phyloP scores from a whole-genome alignment of 257 asterid genomes.

The Nicotiana paniculata region DNA sequence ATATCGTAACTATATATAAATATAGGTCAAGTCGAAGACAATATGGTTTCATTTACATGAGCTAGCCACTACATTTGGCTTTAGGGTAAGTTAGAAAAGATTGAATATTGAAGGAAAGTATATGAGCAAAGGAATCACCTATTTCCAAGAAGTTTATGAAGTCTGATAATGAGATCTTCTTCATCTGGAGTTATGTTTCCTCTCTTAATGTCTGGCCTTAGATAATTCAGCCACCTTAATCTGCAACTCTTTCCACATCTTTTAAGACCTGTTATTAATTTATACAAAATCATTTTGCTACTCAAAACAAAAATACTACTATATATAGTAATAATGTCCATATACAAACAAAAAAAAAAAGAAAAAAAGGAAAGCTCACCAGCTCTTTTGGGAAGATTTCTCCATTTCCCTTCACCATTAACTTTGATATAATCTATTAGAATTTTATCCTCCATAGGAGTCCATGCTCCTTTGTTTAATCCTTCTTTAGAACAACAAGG shows the following conservation, averaged over 20 bases:
- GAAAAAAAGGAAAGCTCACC: background rate
- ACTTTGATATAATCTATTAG: background rate
- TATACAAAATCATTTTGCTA: background rate
- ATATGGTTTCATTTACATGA: too few relatives aligned
- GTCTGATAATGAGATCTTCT: constrained; percentile 7
- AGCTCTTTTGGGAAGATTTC: constrained; percentile 5
- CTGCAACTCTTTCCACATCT: constrained; percentile 9
- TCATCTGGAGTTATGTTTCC: constrained; percentile 8
- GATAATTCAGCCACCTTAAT: background rate
- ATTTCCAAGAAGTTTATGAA: constrained; percentile 7
- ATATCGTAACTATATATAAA: too few relatives aligned
- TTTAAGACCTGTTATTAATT: background rate
- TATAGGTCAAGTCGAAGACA: too few relatives aligned
- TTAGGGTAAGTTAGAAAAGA: background rate
- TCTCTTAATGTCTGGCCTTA: constrained; percentile 6
- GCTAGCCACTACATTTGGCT: too few relatives aligned
- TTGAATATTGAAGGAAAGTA: background rate
- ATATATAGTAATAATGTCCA: background rate
- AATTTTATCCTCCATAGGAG: background rate
- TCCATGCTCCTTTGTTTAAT: constrained; percentile 7
- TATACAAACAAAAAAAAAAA: background rate
- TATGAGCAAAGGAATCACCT: background rate
- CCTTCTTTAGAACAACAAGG: constrained; percentile 11
- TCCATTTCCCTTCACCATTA: constrained; percentile 9
- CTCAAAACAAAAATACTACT: background rate